Percentiles rank a stretch among this genome's conserved stretches.
phyloP scores from a whole-genome alignment of 345 rosid species.

The Arabidopsis suecica region DNA sequence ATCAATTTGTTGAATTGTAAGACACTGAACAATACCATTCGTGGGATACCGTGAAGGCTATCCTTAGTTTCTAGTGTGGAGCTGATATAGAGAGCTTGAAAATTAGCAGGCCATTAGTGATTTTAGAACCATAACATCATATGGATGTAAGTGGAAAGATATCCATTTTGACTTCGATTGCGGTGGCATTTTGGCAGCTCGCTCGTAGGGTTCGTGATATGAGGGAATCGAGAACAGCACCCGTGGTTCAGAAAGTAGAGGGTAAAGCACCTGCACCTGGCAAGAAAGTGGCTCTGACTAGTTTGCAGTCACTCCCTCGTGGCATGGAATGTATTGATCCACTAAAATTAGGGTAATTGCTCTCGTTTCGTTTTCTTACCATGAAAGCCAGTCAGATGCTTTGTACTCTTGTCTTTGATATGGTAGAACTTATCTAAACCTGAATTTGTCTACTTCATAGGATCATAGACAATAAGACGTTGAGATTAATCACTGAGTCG shows the following conservation, averaged over 20 bases:
- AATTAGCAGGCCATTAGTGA: constrained; percentile 20
- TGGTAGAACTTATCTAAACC: constrained; percentile 25
- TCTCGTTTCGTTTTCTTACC: constrained; percentile 23
- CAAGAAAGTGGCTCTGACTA: constrained; percentile 58
- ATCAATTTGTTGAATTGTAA: background rate
- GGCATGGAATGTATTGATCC: constrained; percentile 99
- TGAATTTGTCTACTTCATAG: constrained; percentile 49
- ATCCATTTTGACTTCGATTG: background rate
- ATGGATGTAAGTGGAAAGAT: constrained; percentile 8
- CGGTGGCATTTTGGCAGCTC: constrained; percentile 60
- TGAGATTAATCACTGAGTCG: constrained; percentile 79
- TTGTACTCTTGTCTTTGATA: background rate
- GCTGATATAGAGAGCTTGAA: constrained; percentile 10
- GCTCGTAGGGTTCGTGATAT: constrained; percentile 92
- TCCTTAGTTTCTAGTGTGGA: constrained; percentile 8
- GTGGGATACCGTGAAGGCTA: background rate
- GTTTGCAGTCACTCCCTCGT: constrained; percentile 83
- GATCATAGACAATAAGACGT: constrained; percentile 84
- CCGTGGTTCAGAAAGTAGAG: constrained; percentile 76
- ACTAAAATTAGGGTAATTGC: constrained; percentile 79
- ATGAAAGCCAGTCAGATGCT: constrained; percentile 2
- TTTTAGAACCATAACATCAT: background rate
- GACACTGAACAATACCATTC: background rate
- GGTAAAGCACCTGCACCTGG: constrained; percentile 56
- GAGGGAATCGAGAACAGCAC: constrained; percentile 89